Evolutionary conservation across 1,139 yeast species (phyloP), one percentile per base, ranked within the genome.

Genomic region (Scheffersomyces illinoinensis): DNA sequence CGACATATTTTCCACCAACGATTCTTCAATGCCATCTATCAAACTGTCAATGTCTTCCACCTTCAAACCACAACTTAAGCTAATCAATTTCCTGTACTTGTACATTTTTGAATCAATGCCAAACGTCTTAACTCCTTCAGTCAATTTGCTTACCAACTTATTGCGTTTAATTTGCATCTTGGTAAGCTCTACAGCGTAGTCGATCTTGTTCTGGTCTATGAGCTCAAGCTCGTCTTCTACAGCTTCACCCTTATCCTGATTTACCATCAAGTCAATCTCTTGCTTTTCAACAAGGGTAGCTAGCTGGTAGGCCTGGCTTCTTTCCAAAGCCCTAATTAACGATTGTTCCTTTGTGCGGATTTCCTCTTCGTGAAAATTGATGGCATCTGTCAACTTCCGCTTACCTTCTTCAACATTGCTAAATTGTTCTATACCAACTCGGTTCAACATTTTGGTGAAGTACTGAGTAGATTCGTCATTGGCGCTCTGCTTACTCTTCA

Each of bases 61-160:
- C 58, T 86, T 85, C 60, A 92, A 82, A 3, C 92, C 96, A 66
- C 98, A 92, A 60, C 96, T 89, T 61, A 88, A 83, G 56, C 97
- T 88, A 54, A 95, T 88, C 63, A 95, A 80, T 68, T 87, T 86
- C 64, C 97, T 83, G 76, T 93, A 93, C 68, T 91, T 90, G 70
- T 87, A 85, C 85, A 93, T 87, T 72, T 90, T 91, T 20, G 70
- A 68, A 65, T 78, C 82, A 58, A 80, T 72, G 4, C 83, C 84
- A 65, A 71, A 78, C 58, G 66, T 65, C 58, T 73, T 77, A 55
- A 82, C 73, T 24, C 77, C 72, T 6, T 71, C 63, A 8, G 79
- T 71, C 47, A 85, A 76, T 33, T 73, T 68, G 47, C 70, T 67
- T 52, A 87, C 78, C 57, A 82, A 71, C 46, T 75, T 72, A 47